A percentile compares a stretch with the other conserved stretches of the same genome.
phyloP scores from a whole-genome alignment of 2,329 filamentous ascomycete species.

The Lasiodiplodia sp. region DNA sequence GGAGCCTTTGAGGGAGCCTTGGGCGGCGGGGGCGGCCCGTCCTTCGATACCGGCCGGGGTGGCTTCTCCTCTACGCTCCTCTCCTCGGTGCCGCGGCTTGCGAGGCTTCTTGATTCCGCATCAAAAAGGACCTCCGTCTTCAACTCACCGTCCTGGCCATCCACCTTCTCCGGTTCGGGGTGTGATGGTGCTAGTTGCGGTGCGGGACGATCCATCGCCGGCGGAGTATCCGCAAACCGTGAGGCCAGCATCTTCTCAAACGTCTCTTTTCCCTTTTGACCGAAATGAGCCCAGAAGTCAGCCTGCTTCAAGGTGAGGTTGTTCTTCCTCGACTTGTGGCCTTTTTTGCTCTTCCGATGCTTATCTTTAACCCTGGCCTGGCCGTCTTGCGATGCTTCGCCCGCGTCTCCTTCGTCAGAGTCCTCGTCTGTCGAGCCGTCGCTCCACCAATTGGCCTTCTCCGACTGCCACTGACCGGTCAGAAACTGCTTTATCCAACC shows the following conservation, averaged over 20 bases:
- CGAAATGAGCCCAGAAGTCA: constrained; percentile 57
- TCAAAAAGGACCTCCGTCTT: constrained; percentile 25
- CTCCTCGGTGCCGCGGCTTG: constrained; percentile 20
- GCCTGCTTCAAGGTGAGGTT: constrained; percentile 60
- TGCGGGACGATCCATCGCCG: constrained; percentile 15
- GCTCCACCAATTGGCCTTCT: constrained; percentile 83
- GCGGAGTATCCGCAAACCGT: constrained; percentile 45
- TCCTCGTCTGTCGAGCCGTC: constrained; percentile 78
- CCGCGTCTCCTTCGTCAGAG: constrained; percentile 35
- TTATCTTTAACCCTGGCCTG: constrained; percentile 30
- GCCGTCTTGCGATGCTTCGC: constrained; percentile 21
- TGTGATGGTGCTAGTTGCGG: neutral
- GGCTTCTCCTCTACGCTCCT: neutral
- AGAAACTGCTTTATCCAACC: constrained; percentile 88
- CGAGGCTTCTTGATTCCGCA: constrained; percentile 24
- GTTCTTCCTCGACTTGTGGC: constrained; percentile 52
- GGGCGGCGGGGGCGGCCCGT: constrained; percentile 38
- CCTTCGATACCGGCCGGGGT: constrained; percentile 22
- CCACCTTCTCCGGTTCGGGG: neutral
- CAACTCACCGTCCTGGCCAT: constrained; percentile 8
- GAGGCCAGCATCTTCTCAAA: constrained; percentile 51
- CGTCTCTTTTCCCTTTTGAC: constrained; percentile 46
- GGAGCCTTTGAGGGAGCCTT: constrained; percentile 36
- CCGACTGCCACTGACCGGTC: constrained; percentile 71
- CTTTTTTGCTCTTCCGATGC: constrained; percentile 34